phyloP scores from a whole-genome alignment of 495 filamentous ascomycete species.

The Neurospora terricola region DNA sequence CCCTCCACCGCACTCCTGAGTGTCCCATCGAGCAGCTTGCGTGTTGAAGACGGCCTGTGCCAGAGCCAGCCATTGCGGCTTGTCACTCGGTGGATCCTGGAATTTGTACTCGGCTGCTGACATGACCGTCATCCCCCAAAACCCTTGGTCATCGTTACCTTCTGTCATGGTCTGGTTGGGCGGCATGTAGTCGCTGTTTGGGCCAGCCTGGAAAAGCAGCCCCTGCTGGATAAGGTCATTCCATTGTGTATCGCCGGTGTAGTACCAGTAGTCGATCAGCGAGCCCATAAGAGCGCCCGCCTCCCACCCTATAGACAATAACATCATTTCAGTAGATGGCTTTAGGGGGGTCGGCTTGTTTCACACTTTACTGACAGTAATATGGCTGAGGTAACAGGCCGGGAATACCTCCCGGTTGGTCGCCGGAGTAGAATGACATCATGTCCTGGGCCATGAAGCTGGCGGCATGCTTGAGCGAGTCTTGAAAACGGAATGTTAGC shows the following conservation, averaged over 20 bases:
- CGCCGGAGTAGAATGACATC: constrained; percentile 59
- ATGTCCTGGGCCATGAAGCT: constrained; percentile 50
- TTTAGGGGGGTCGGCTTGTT: neutral
- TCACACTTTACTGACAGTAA: constrained; percentile 24
- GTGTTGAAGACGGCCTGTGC: constrained; percentile 74
- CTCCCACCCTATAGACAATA: constrained; percentile 61
- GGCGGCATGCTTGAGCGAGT: constrained; percentile 55
- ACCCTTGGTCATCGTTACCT: constrained; percentile 60
- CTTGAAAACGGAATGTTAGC: constrained; percentile 25
- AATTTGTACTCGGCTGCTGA: constrained; percentile 54
- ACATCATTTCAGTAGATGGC: neutral
- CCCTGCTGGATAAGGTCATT: constrained; percentile 46
- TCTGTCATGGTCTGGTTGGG: constrained; percentile 49
- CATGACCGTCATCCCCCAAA: constrained; percentile 61
- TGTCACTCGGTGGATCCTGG: constrained; percentile 42
- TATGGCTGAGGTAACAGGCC: constrained; percentile 34
- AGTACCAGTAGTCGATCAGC: constrained; percentile 58
- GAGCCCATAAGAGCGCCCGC: constrained; percentile 58
- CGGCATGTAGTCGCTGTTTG: constrained; percentile 53
- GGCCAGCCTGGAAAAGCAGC: constrained; percentile 50
- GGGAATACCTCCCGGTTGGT: constrained; percentile 45
- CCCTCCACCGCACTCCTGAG: constrained; percentile 58
- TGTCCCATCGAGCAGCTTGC: constrained; percentile 59
- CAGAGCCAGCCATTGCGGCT: constrained; percentile 68
- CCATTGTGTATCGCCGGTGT: constrained; percentile 52